Percentiles rank a stretch among this genome's conserved stretches.
These are phyloP conservation scores for Juglanconis sp. DNA, from an alignment of 2,329 filamentous ascomycete species.

Conservation along the genomic window DNA sequence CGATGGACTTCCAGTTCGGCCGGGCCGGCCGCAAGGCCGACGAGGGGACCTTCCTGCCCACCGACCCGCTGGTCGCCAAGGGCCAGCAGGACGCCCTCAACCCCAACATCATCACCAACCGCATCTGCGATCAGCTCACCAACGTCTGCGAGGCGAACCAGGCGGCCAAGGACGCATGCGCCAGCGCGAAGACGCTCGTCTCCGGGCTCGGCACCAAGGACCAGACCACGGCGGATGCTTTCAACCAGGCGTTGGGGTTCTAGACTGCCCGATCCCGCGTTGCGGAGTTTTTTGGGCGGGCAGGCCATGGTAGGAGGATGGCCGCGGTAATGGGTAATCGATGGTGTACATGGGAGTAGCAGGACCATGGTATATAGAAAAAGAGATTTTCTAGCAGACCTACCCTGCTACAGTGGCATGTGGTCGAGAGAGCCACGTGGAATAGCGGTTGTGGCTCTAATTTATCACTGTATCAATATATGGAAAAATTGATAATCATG, in stretches of 20 bases:
- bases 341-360: too few relatives aligned
- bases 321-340: not conserved
- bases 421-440: too few relatives aligned
- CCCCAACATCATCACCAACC: constrained; percentile 63
- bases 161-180: constrained; percentile 47
- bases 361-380: too few relatives aligned
- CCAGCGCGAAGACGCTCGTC: constrained; percentile 47
- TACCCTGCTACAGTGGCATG: too few relatives aligned
- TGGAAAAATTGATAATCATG: not conserved
- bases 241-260: constrained; percentile 40
- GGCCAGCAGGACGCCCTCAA: constrained; percentile 53
- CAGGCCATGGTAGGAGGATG: not conserved
- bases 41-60: constrained; percentile 16
- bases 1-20: constrained; percentile 13
- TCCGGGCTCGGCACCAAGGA: constrained; percentile 46
- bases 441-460: too few relatives aligned
- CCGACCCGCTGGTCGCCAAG: constrained; percentile 15
- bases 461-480: not conserved
- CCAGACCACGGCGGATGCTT: constrained; percentile 45
- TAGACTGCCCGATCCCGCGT: constrained; percentile 19
- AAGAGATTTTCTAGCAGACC: too few relatives aligned
- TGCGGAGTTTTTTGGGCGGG: not conserved
- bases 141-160: constrained; percentile 59
- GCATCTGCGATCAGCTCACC: constrained; percentile 57
- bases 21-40: constrained; percentile 5